These are phyloP conservation scores for Santalum album DNA, from an alignment of 164 flowering plant species.

Conservation along the genomic window DNA sequence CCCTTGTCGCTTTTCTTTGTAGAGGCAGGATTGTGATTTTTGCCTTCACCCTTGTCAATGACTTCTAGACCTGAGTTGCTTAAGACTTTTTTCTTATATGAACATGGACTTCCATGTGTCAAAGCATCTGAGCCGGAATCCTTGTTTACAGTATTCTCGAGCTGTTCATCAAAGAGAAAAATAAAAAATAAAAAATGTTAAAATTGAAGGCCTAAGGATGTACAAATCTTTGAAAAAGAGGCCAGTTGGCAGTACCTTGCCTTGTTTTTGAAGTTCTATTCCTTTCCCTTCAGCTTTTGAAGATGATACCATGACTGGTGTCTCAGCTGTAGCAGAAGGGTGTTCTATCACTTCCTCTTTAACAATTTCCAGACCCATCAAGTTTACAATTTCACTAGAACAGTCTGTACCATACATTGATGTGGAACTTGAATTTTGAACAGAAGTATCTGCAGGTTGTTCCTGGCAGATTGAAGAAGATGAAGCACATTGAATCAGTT, in stretches of 20 bases:
- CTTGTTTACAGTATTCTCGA: background rate
- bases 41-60: background rate
- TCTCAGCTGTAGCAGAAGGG: background rate
- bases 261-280: background rate
- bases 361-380: background rate
- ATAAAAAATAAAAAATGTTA: background rate
- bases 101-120: too few relatives aligned
- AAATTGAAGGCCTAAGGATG: background rate
- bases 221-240: background rate
- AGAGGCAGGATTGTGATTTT: background rate
- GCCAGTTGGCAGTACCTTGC: background rate
- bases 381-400: background rate
- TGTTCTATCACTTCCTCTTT: background rate
- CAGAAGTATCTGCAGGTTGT: background rate
- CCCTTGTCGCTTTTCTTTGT: background rate
- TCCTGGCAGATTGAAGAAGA: background rate
- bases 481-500: background rate
- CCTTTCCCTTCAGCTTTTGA: background rate
- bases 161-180: background rate
- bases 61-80: background rate
- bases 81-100: background rate
- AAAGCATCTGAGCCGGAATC: background rate
- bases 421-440: background rate
- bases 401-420: background rate
- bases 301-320: background rate